phyloP scores from a whole-genome alignment of 2,329 filamentous ascomycete genomes.

The Penicillium vulpinum region DNA sequence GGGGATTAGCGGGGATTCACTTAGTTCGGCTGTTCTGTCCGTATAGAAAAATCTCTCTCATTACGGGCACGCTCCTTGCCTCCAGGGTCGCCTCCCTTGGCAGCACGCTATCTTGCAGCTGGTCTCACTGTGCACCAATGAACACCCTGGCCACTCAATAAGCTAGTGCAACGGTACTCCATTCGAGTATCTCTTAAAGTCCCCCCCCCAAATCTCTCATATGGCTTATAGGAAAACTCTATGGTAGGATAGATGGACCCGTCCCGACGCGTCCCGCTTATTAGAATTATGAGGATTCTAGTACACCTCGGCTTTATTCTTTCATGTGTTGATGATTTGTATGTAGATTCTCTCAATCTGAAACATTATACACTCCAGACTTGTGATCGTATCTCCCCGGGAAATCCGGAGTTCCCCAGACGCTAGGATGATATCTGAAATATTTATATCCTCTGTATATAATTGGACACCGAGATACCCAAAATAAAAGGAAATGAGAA shows the following conservation, averaged over 20 bases:
- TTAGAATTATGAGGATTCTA: not conserved
- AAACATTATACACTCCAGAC: not conserved
- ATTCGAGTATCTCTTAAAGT: not conserved
- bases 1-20: not conserved
- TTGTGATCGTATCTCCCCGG: not conserved
- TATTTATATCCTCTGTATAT: not conserved
- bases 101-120: not conserved
- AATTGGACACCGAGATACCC: too few relatives aligned
- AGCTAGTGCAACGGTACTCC: not conserved
- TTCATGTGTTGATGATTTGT: slow-evolving; percentile 4
- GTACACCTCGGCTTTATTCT: slow-evolving; percentile 2
- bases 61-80: slow-evolving; percentile 1
- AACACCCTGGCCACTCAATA: not conserved
- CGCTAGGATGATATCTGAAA: not conserved
- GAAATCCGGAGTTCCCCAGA: slow-evolving; percentile 4
- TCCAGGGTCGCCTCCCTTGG: not conserved
- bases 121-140: slow-evolving; percentile 3
- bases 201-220: not conserved
- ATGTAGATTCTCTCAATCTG: not conserved
- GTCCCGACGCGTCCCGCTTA: not conserved
- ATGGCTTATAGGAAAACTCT: not conserved
- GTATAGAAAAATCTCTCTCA: not conserved
- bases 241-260: not conserved
- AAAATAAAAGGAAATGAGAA: not conserved
- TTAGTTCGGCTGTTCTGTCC: not conserved